Conservation (phyloP, 2,329 filamentous ascomycete genomes). For the Leptodontidium sp. region DNA sequence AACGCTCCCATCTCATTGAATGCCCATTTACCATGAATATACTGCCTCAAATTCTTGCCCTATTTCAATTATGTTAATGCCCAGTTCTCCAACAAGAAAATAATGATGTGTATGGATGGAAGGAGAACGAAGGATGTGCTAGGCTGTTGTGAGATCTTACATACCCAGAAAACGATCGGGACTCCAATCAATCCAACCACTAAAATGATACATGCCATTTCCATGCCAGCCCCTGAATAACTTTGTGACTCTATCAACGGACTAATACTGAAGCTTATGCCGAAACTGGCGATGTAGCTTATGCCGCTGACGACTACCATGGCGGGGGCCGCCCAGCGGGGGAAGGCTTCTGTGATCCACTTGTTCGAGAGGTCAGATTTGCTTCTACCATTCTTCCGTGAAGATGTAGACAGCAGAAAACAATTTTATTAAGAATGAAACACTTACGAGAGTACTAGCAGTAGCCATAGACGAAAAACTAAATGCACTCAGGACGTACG, state of each 20-base stretch:
- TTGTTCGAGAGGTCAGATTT: not conserved
- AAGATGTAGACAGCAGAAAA: not conserved
- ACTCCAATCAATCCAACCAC: slow-evolving; percentile 25
- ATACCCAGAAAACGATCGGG: slow-evolving; percentile 31
- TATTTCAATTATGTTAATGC: not conserved
- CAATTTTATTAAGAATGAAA: not conserved
- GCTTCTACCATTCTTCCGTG: too few species aligned
- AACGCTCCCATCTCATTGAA: slow-evolving; percentile 19
- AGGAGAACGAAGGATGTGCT: too few species aligned
- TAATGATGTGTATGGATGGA: too few species aligned
- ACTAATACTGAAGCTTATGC: slow-evolving; percentile 27
- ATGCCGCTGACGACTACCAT: slow-evolving; percentile 27
- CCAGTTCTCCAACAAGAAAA: too few species aligned
- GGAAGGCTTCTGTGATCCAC: slow-evolving; percentile 37
- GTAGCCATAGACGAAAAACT: slow-evolving; percentile 20
- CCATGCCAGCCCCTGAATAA: slow-evolving; percentile 14
- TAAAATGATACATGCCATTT: slow-evolving; percentile 28
- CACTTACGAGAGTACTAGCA: slow-evolving; percentile 22
- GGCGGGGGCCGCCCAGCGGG: slow-evolving; percentile 32
- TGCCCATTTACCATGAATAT: slow-evolving; percentile 23
- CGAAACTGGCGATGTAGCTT: slow-evolving; percentile 30
- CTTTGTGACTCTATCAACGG: slow-evolving; percentile 30
- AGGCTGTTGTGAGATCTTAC: not conserved
- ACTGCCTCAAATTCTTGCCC: slow-evolving; percentile 19
- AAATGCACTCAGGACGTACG: slow-evolving; percentile 24